A percentile compares a stretch with the other conserved stretches of the same genome.
phyloP scores from a whole-genome alignment of 2,329 filamentous ascomycete genomes.

The Cladosporium velox region DNA sequence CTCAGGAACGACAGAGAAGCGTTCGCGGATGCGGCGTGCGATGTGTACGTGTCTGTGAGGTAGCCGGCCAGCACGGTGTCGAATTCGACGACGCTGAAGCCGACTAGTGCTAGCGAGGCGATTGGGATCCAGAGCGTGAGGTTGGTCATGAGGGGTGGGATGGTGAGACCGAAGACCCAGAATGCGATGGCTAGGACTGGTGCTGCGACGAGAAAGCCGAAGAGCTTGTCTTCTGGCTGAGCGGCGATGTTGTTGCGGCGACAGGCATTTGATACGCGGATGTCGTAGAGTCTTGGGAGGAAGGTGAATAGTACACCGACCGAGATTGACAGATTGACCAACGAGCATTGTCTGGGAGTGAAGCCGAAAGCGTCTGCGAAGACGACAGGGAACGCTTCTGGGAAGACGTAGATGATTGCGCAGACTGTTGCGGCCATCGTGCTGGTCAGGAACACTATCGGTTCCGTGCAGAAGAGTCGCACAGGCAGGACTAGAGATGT shows the following conservation, averaged over 20 bases:
- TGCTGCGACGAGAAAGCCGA: slow-evolving; percentile 49
- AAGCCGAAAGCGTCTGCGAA: slow-evolving; percentile 41
- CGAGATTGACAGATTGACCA: slow-evolving; percentile 63
- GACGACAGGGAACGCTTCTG: slow-evolving; percentile 46
- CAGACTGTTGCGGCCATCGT: slow-evolving; percentile 48
- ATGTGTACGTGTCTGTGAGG: slow-evolving; percentile 49
- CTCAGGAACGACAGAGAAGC: slow-evolving; percentile 47
- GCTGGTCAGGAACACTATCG: slow-evolving; percentile 48
- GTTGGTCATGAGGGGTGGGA: slow-evolving; percentile 43
- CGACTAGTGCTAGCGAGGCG: slow-evolving; percentile 43
- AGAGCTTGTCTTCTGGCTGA: slow-evolving; percentile 51
- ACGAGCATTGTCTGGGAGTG: slow-evolving; percentile 47
- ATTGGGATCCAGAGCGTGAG: slow-evolving; percentile 31
- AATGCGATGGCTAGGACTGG: slow-evolving; percentile 48
- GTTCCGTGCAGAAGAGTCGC: slow-evolving; percentile 49
- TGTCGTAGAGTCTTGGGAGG: slow-evolving; percentile 48
- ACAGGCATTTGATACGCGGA: slow-evolving; percentile 34
- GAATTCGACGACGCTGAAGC: slow-evolving; percentile 54
- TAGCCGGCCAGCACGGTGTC: slow-evolving; percentile 47
- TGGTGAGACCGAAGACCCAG: slow-evolving; percentile 51
- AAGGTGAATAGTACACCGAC: slow-evolving; percentile 51
- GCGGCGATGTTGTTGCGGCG: slow-evolving; percentile 21
- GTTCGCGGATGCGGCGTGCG: slow-evolving; percentile 49
- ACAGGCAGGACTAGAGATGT: slow-evolving; percentile 44
- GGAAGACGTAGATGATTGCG: slow-evolving; percentile 52